Conservation (phyloP, 2,329 filamentous ascomycete genomes). For the Thelonectria discophora region DNA sequence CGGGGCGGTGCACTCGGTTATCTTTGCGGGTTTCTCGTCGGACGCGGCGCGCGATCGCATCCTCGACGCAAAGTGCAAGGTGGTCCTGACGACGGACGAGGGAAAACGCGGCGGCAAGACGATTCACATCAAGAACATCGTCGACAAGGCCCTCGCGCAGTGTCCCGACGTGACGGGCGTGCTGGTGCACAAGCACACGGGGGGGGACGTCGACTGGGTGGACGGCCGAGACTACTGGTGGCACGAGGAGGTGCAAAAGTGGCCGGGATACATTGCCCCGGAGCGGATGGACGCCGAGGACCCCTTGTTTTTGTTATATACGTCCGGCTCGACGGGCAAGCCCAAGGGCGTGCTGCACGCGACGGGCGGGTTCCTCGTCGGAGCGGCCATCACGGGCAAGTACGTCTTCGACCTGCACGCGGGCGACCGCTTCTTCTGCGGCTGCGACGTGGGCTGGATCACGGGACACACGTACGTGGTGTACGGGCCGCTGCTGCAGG, state of each 20-base stretch:
- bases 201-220: slow-evolving; percentile 85
- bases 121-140: slow-evolving; percentile 94
- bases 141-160: slow-evolving; percentile 83
- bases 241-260: slow-evolving; percentile 95
- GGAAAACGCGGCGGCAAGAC: slow-evolving; percentile 93
- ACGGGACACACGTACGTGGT: slow-evolving; percentile 97
- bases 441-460: slow-evolving; percentile 96
- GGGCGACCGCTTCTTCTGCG: slow-evolving; percentile 89
- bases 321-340: slow-evolving; percentile 93
- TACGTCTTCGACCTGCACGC: slow-evolving; percentile 97
- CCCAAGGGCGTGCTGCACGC: slow-evolving; percentile 97
- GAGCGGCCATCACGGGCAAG: slow-evolving; percentile 88
- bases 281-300: slow-evolving; percentile 89
- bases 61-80: slow-evolving; percentile 83
- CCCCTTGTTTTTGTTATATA: slow-evolving; percentile 93
- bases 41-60: slow-evolving; percentile 92
- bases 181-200: slow-evolving; percentile 90
- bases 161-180: slow-evolving; percentile 83
- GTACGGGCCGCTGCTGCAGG: slow-evolving; percentile 87
- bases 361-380: slow-evolving; percentile 86
- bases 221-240: slow-evolving; percentile 89
- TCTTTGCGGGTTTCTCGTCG: slow-evolving; percentile 94
- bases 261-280: slow-evolving; percentile 85
- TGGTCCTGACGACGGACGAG: slow-evolving; percentile 93
- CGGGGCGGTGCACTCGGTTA: slow-evolving; percentile 91